Evolutionary conservation across 73 alveolate genomes (phyloP).

Genomic region (Paramecium caudatum): DNA sequence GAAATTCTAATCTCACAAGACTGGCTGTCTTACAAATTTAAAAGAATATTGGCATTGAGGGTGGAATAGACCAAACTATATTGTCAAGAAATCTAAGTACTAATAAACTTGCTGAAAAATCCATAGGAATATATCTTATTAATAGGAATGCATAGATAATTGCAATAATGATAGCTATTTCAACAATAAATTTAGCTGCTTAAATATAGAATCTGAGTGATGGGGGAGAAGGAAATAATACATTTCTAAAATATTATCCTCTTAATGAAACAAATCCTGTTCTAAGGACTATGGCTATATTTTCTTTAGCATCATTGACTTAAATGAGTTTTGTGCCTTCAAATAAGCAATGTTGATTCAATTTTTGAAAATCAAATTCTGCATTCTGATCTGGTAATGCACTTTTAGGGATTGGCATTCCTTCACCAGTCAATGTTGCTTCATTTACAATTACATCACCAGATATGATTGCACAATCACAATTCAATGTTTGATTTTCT

Average conservation of each 20-base stretch:
- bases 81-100: constrained; percentile 66
- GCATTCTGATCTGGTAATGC: not conserved
- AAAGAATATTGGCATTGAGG: constrained; percentile 73
- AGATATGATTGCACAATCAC: constrained; percentile 88
- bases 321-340: constrained; percentile 73
- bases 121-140: not conserved
- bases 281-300: constrained; percentile 67
- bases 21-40: constrained; percentile 66
- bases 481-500: constrained; percentile 63
- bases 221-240: constrained; percentile 63
- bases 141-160: constrained; percentile 29
- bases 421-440: constrained; percentile 94
- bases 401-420: constrained; percentile 86
- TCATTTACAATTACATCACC: constrained; percentile 91
- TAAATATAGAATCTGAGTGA: constrained; percentile 35
- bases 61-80: constrained; percentile 74
- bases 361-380: constrained; percentile 7
- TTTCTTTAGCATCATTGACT: not conserved
- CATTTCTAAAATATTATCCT: constrained; percentile 73
- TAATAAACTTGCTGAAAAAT: not conserved
- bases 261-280: constrained; percentile 70
- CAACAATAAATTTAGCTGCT: constrained; percentile 67
- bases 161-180: constrained; percentile 10
- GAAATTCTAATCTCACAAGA: constrained; percentile 11
- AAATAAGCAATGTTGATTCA: constrained; percentile 54